These are phyloP conservation scores for Rusavskia elegans DNA, from an alignment of 495 filamentous ascomycete species.

Conservation along the genomic window DNA sequence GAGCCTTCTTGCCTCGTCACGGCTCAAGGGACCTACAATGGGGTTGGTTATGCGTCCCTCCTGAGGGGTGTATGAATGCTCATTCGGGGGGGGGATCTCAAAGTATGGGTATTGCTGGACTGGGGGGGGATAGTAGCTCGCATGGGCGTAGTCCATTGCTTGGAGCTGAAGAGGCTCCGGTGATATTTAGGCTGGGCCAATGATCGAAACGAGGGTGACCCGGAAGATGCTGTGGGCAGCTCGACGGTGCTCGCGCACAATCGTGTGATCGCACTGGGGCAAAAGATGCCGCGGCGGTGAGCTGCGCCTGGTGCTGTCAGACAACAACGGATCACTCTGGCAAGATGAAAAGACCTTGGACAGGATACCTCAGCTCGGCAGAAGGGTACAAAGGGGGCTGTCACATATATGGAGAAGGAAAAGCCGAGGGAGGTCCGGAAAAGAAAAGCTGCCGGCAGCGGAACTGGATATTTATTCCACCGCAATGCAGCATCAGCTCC, in stretches of 20 bases:
- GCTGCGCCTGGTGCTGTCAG: background rate
- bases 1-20: background rate
- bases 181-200: background rate
- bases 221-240: background rate
- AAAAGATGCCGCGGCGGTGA: background rate
- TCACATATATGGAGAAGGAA: background rate
- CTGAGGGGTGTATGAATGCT: constrained; percentile 10
- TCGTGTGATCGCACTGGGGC: background rate
- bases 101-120: constrained; percentile 11
- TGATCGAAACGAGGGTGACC: background rate
- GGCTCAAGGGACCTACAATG: constrained; percentile 7
- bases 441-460: background rate
- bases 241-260: background rate
- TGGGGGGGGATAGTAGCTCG: constrained; percentile 9
- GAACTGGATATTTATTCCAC: background rate
- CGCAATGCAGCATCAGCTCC: background rate
- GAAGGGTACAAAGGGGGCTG: too few relatives aligned
- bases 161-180: background rate
- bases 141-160: constrained; percentile 13
- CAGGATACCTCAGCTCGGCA: background rate
- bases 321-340: background rate
- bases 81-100: constrained; percentile 7
- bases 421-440: background rate
- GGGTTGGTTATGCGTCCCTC: constrained; percentile 9
- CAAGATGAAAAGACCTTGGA: background rate